Evolutionary conservation across 163 green algal genomes (phyloP).

Genomic region (Chloroidium sp.): DNA sequence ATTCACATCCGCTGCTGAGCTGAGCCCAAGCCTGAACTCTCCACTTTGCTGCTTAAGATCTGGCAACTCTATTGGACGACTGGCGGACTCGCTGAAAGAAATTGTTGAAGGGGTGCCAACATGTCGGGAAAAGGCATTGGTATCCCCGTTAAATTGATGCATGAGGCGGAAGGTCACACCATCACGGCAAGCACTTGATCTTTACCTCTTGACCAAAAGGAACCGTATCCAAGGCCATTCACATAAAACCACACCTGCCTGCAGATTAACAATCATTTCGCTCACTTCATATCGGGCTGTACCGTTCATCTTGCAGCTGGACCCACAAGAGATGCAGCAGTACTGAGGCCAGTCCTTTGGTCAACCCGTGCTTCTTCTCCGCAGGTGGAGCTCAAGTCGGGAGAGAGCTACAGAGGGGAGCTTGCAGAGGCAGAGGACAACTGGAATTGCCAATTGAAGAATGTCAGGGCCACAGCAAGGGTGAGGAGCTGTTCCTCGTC

Average conservation of each 20-base stretch:
- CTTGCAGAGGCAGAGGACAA: constrained; percentile 96
- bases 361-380: background rate
- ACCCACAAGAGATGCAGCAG: background rate
- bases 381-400: constrained; percentile 92
- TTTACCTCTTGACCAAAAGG: background rate
- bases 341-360: too few species aligned
- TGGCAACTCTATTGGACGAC: too few species aligned
- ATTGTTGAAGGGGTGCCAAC: background rate
- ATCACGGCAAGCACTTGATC: constrained; percentile 53
- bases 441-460: constrained; percentile 96
- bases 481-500: constrained; percentile 23
- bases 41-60: too few species aligned
- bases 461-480: constrained; percentile 80
- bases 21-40: too few species aligned
- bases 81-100: too few species aligned
- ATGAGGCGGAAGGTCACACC: constrained; percentile 94
- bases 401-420: constrained; percentile 90
- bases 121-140: constrained; percentile 56
- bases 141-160: constrained; percentile 90
- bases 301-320: background rate
- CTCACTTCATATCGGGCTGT: too few species aligned
- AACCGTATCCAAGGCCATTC: background rate
- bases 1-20: too few species aligned
- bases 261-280: background rate
- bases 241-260: background rate